Conservation (phyloP, 1,139 yeast species). For the Protomyces inundatus region DNA sequence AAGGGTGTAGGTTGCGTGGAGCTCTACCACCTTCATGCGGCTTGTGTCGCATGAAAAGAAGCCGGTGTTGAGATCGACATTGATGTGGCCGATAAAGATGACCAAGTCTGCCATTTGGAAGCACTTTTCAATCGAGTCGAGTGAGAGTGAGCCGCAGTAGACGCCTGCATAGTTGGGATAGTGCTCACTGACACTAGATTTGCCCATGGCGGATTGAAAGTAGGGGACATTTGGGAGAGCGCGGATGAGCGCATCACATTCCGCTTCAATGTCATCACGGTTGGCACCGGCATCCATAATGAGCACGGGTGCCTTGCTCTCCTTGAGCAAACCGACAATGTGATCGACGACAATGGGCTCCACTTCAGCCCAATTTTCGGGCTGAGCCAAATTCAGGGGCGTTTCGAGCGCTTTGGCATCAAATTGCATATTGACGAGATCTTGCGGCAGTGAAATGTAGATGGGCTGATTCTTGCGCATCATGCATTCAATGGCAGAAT, state of each 20-base stretch:
- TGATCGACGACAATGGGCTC: conserved; percentile 47
- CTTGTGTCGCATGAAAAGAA: conserved; percentile 42
- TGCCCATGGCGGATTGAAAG: conserved; percentile 48
- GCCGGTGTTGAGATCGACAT: conserved; percentile 44
- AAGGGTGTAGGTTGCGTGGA: not conserved
- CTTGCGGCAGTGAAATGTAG: conserved; percentile 63
- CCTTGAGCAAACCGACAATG: conserved; percentile 11
- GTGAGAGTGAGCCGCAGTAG: conserved; percentile 52
- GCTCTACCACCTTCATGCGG: conserved; percentile 36
- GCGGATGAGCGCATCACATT: conserved; percentile 48
- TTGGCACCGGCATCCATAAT: conserved; percentile 65
- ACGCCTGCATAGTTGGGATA: conserved; percentile 55
- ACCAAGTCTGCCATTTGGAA: conserved; percentile 40
- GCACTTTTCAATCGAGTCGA: conserved; percentile 43
- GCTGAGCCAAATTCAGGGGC: conserved; percentile 45
- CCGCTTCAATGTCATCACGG: conserved; percentile 47
- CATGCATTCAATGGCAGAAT: conserved; percentile 52
- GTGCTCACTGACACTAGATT: conserved; percentile 58
- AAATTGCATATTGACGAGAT: conserved; percentile 36
- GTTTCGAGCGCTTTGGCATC: conserved; percentile 36
- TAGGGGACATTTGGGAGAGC: conserved; percentile 44
- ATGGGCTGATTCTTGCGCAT: conserved; percentile 66
- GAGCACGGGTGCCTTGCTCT: conserved; percentile 34
- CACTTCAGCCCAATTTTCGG: conserved; percentile 49
- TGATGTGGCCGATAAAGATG: conserved; percentile 42